Conservation (phyloP, 106 monocot species). For the Dioscorea alata region DNA sequence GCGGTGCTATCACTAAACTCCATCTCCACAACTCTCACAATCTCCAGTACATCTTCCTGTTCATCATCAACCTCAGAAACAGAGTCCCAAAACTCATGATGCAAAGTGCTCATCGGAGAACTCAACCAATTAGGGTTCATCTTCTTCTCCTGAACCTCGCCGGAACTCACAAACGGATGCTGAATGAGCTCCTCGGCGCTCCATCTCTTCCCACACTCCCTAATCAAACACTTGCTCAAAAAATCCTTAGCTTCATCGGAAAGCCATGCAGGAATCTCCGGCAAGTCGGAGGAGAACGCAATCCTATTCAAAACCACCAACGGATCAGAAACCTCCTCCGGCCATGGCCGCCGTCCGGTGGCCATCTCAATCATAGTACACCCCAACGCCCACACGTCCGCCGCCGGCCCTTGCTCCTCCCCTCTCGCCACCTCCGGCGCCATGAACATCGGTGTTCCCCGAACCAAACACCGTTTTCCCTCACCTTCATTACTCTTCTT, state of each 20-base stretch:
- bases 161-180: constrained; percentile 31
- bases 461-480: not conserved
- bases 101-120: constrained; percentile 28
- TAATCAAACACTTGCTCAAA: constrained; percentile 30
- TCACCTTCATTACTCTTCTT: not conserved
- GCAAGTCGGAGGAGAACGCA: constrained; percentile 23
- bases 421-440: constrained; percentile 71
- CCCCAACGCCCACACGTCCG: constrained; percentile 74
- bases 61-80: not conserved
- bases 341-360: constrained; percentile 43
- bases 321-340: constrained; percentile 14
- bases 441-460: constrained; percentile 57
- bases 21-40: too few relatives aligned
- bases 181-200: constrained; percentile 35
- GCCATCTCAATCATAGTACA: constrained; percentile 66
- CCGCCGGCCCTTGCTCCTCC: constrained; percentile 41
- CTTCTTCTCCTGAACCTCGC: too few relatives aligned
- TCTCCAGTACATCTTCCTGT: too few relatives aligned
- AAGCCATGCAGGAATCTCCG: constrained; percentile 22
- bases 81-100: constrained; percentile 23
- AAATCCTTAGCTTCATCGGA: constrained; percentile 46
- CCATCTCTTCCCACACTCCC: constrained; percentile 35
- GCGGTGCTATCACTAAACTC: too few relatives aligned
- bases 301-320: constrained; percentile 23
- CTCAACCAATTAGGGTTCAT: not conserved